Percentiles rank a stretch among this genome's conserved stretches.
These are phyloP conservation scores for Neolentinus lepideus DNA, from an alignment of 1,284 basidiomycete genomes.

Conservation along the genomic window DNA sequence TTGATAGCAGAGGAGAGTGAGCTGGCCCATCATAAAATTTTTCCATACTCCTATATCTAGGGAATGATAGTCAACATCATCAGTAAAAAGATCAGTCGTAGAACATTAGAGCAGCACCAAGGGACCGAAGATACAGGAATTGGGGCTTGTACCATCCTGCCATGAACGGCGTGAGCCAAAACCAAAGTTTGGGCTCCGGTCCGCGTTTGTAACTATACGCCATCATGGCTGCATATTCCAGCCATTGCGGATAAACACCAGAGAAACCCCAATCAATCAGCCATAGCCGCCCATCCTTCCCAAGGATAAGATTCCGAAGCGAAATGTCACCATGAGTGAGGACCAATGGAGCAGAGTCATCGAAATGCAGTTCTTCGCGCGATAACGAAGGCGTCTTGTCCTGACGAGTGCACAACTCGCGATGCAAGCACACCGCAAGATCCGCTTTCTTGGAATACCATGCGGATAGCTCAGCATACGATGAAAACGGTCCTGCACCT, in stretches of 20 bases:
- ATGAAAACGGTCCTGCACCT: constrained; percentile 8
- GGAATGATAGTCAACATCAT: too few relatives aligned
- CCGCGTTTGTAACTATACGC: background rate
- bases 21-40: too few relatives aligned
- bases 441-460: constrained; percentile 9
- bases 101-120: background rate
- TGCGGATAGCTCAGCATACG: constrained; percentile 5
- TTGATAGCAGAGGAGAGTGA: too few relatives aligned
- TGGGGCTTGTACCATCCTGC: background rate
- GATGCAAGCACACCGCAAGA: background rate
- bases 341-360: constrained; percentile 19
- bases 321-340: constrained; percentile 20
- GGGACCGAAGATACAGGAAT: background rate
- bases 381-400: background rate
- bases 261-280: constrained; percentile 22
- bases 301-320: constrained; percentile 20
- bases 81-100: background rate
- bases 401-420: background rate
- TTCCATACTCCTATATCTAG: too few relatives aligned
- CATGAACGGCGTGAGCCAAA: background rate
- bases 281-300: constrained; percentile 19
- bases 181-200: background rate
- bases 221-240: constrained; percentile 14
- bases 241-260: constrained; percentile 23
- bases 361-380: constrained; percentile 10